Conservation (phyloP, 805 yeast genomes). For the Myxozyma vanderwaltii region DNA sequence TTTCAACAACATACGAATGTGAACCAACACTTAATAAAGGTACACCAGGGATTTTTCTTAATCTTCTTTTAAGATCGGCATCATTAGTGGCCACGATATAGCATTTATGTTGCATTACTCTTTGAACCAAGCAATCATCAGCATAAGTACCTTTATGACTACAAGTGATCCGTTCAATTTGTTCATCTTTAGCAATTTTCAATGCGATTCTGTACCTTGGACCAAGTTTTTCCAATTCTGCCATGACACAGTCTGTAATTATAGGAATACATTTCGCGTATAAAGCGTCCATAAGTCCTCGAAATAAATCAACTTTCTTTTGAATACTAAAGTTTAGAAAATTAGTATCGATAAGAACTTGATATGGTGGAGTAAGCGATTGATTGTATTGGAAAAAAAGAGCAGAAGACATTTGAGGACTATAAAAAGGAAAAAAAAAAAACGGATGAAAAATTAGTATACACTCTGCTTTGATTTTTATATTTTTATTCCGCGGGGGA, state of each 20-base stretch:
- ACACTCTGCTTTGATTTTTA: no score
- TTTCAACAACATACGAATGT: constrained; percentile 87
- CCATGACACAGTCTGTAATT: constrained; percentile 96
- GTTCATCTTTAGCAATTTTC: constrained; percentile 88
- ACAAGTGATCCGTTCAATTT: constrained; percentile 83
- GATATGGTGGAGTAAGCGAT: constrained; percentile 97
- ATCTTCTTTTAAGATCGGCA: constrained; percentile 91
- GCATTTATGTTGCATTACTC: constrained; percentile 95
- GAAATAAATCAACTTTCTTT: constrained; percentile 89
- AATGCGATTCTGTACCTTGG: constrained; percentile 93
- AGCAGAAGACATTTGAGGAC: constrained; percentile 94
- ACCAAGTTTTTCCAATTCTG: constrained; percentile 94
- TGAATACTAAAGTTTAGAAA: constrained; percentile 95
- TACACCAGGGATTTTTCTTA: constrained; percentile 95
- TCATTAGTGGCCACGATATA: constrained; percentile 97
- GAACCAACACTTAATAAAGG: constrained; percentile 97
- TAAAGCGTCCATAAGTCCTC: constrained; percentile 95
- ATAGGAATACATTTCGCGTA: constrained; percentile 95
- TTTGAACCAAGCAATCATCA: constrained; percentile 91
- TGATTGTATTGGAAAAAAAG: constrained; percentile 91
- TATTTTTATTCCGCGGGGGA: no score
- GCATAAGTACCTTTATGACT: constrained; percentile 96
- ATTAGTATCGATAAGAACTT: constrained; percentile 92
- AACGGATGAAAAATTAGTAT: constrained; percentile 28
- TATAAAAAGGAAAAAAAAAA: constrained; percentile 36